Conservation (phyloP, 1,139 yeast genomes). For the Hemisphaericaspora subhashii region DNA sequence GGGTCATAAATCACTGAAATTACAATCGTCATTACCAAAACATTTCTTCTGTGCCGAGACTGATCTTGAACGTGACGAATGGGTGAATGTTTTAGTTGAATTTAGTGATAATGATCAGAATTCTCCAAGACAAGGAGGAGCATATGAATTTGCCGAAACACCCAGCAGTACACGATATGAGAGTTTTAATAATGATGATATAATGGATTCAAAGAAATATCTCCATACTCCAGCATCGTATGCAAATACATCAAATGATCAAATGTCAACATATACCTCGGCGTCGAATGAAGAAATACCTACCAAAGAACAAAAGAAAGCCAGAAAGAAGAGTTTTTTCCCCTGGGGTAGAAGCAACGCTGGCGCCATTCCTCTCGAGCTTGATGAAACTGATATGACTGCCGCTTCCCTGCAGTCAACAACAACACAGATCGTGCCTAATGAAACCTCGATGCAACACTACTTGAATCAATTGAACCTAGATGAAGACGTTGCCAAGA, state of each 20-base stretch:
- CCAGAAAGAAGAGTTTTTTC: constrained; percentile 58
- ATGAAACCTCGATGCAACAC: constrained; percentile 30
- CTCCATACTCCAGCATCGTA: constrained; percentile 5
- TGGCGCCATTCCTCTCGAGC: constrained; percentile 3
- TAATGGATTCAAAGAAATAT: constrained; percentile 12
- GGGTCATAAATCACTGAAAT: constrained; percentile 52
- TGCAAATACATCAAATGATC: constrained; percentile 14
- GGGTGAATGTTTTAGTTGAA: constrained; percentile 67
- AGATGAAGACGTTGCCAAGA: constrained; percentile 34
- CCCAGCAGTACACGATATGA: constrained; percentile 16
- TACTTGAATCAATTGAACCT: constrained; percentile 42
- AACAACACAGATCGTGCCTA: background rate
- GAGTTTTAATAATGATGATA: constrained; percentile 20
- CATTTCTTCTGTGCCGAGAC: constrained; percentile 84
- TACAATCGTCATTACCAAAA: constrained; percentile 53
- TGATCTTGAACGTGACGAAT: constrained; percentile 73
- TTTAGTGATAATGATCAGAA: constrained; percentile 23
- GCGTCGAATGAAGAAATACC: constrained; percentile 13
- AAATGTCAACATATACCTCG: constrained; percentile 12
- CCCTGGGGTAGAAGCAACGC: constrained; percentile 47
- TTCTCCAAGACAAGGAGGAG: constrained; percentile 14
- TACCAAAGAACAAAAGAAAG: constrained; percentile 39
- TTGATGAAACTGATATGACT: constrained; percentile 4
- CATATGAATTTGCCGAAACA: constrained; percentile 10
- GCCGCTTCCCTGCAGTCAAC: constrained; percentile 1